phyloP scores from a whole-genome alignment of 163 green algal genomes.

The Volvox carteri region DNA sequence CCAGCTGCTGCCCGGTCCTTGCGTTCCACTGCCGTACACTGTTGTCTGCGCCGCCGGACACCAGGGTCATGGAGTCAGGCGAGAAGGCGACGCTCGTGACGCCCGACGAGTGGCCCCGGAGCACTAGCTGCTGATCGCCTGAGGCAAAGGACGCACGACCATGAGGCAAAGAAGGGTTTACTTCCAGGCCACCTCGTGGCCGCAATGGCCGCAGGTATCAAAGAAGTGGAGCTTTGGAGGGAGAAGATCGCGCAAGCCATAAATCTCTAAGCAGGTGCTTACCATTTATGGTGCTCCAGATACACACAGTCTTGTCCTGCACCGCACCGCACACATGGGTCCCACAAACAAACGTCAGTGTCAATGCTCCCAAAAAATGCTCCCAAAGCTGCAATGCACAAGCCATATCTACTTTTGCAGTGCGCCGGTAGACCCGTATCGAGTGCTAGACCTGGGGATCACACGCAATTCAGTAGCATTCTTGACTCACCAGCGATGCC shows the following conservation, averaged over 20 bases:
- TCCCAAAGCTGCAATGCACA: no score
- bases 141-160: not conserved
- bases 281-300: slow-evolving; percentile 43
- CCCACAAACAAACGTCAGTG: slow-evolving; percentile 3
- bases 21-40: slow-evolving; percentile 49
- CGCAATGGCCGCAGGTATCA: no score
- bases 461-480: no score
- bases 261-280: not conserved
- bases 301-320: slow-evolving; percentile 48
- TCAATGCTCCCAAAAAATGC: no score
- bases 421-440: no score
- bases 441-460: no score
- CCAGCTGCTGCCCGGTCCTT: slow-evolving; percentile 39
- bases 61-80: slow-evolving; percentile 46
- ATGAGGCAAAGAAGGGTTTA: no score
- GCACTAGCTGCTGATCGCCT: slow-evolving; percentile 49
- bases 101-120: slow-evolving; percentile 23
- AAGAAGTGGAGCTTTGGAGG: no score
- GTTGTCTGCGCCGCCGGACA: slow-evolving; percentile 38
- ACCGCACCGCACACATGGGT: no score
- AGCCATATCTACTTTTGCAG: no score
- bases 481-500: slow-evolving; percentile 21
- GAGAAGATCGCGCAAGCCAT: no score
- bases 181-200: no score
- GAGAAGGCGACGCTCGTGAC: slow-evolving; percentile 44